Evolutionary conservation across 768 basidiomycete genomes (phyloP).

Genomic region (Lactifluus subvellereus): DNA sequence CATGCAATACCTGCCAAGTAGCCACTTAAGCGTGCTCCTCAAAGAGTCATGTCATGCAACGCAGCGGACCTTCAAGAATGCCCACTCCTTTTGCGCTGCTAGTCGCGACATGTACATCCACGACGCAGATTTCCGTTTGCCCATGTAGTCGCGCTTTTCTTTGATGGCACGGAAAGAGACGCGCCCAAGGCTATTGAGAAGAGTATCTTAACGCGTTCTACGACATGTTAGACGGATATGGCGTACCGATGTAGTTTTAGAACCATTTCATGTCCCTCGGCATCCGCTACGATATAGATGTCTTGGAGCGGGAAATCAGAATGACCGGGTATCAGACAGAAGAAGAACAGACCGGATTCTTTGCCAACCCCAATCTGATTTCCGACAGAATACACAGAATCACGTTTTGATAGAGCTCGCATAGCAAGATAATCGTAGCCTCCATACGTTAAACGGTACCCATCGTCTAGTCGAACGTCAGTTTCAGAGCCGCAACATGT

Average conservation of each 20-base stretch:
- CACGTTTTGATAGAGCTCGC: conserved; percentile 85
- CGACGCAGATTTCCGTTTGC: conserved; percentile 90
- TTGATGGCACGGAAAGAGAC: conserved; percentile 97
- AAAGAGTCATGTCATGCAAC: background rate
- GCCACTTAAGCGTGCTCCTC: background rate
- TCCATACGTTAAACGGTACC: conserved; percentile 94
- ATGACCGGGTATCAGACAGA: background rate
- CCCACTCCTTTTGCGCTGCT: conserved; percentile 96
- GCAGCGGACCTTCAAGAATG: conserved; percentile 86
- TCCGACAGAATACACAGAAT: conserved; percentile 85
- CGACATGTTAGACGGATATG: background rate
- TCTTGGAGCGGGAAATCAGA: conserved; percentile 41
- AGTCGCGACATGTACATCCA: conserved; percentile 99
- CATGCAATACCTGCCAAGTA: conserved; percentile 67
- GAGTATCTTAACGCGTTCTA: background rate
- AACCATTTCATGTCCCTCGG: conserved; percentile 79
- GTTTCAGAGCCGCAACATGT: background rate
- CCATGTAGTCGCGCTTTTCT: conserved; percentile 91
- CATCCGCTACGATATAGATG: conserved; percentile 85
- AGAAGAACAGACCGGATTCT: conserved; percentile 67
- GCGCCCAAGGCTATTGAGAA: conserved; percentile 70
- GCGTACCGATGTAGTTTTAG: conserved; percentile 87
- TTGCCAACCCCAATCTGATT: conserved; percentile 99
- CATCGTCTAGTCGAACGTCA: conserved; percentile 63
- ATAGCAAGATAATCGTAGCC: conserved; percentile 98